A percentile compares a stretch with the other conserved stretches of the same genome.
phyloP scores from a whole-genome alignment of 192 early-diverging fungal species.

The Coemansia sp. region DNA sequence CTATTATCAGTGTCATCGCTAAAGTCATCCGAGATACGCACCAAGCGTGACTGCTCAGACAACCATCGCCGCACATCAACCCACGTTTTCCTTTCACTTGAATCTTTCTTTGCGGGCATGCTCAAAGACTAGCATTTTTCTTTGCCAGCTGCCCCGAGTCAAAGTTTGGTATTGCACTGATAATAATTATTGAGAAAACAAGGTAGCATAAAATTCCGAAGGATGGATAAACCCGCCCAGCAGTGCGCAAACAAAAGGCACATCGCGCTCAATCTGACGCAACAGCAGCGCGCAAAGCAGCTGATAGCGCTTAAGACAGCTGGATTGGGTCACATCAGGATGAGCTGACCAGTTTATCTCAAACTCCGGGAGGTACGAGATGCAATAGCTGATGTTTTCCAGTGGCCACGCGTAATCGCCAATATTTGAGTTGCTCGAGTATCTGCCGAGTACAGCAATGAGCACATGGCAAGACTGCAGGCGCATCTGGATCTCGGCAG shows the following conservation, averaged over 20 bases:
- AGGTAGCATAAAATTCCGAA: slow-evolving; percentile 10
- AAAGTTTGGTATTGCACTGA: background rate
- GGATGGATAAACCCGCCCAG: slow-evolving; percentile 13
- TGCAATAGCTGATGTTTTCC: slow-evolving; percentile 21
- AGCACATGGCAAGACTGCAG: slow-evolving; percentile 12
- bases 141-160: background rate
- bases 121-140: background rate
- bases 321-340: background rate
- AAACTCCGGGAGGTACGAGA: slow-evolving; percentile 18
- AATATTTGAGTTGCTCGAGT: slow-evolving; percentile 2
- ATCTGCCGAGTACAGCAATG: slow-evolving; percentile 2
- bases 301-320: slow-evolving; percentile 19
- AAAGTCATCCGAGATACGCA: too few relatives aligned
- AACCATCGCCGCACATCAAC: background rate
- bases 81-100: background rate
- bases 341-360: slow-evolving; percentile 6
- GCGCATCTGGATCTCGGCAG: slow-evolving; percentile 17
- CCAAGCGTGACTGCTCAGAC: background rate
- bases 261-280: slow-evolving; percentile 9
- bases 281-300: slow-evolving; percentile 8
- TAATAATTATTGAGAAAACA: slow-evolving; percentile 1
- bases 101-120: background rate
- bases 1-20: too few relatives aligned
- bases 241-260: slow-evolving; percentile 6
- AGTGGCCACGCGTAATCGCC: slow-evolving; percentile 23